phyloP scores from a whole-genome alignment of 257 asterid genomes.

The Cynanchum wilfordii region DNA sequence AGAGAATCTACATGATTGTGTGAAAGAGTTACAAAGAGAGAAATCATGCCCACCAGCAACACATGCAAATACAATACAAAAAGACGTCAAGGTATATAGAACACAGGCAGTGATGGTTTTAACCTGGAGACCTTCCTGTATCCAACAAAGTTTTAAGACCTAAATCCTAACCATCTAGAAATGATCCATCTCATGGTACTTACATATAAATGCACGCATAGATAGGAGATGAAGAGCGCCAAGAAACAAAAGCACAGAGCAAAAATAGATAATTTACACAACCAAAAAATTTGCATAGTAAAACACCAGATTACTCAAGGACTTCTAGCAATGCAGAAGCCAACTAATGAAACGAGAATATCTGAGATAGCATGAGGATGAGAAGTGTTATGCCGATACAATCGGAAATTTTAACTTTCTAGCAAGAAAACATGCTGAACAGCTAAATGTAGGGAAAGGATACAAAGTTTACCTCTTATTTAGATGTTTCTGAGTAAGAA shows the following conservation, averaged over 20 bases:
- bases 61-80: background rate
- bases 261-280: background rate
- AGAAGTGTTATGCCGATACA: background rate
- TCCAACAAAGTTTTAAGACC: background rate
- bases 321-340: background rate
- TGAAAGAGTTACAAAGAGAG: background rate
- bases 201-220: background rate
- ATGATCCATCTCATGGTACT: background rate
- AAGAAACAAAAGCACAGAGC: background rate
- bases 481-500: background rate
- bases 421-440: background rate
- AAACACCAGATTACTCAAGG: conserved; percentile 1
- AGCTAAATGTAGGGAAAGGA: background rate
- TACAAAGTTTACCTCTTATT: background rate
- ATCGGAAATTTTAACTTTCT: background rate
- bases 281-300: background rate
- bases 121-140: background rate
- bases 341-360: background rate
- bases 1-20: background rate
- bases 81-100: background rate
- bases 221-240: background rate
- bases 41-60: background rate
- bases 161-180: background rate
- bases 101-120: background rate
- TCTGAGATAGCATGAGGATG: background rate